Evolutionary conservation across 345 rosid species (phyloP), one percentile per base, ranked within the genome.

Genomic region (Syzygium grande): DNA sequence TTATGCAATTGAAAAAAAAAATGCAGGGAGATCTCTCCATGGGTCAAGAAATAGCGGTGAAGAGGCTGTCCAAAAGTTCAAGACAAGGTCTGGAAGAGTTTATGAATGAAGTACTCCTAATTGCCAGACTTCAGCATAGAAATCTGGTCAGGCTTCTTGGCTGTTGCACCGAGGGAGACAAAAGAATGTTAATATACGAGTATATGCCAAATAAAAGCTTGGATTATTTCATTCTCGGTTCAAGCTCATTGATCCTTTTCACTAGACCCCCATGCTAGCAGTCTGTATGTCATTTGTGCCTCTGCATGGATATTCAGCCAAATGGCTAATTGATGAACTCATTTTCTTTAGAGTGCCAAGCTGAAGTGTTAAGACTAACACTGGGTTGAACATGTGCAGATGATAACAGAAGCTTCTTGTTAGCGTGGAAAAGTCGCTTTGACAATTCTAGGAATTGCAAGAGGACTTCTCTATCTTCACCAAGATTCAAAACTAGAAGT

Each of bases 111-210:
- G 91, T 89, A 3, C n/a, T 49, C 9, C 30, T 91, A 43, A 90
- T 91, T 77, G 91, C 91, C 14, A 91, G 88, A 56, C 93, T 92
- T 84, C 94, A 92, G 79, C 93, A 92, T 88, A 86, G 91, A 14
- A 92, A 92, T 87, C 91, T 92, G 29, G 92, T 91, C 4, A 86
- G 77, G 51, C 91, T 92, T 27, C 53, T 90, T 2, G 94, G 93
- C 3, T 84, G 89, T 59, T 91, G 92, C 88, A 84, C 78, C 38
- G 84, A 87, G 38, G 88, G 89, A 73, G 90, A 88, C 6, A 92
- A 92, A 56, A 86, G 85, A 61, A 88, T 89, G 51, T 52, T 92
- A 52, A 86, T 90, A 53, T 92, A 92, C 21, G 91, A 92, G 87
- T 92, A 89, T 54, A 73, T 92, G 91, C 89, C 91, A 22, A 87